Base-by-base conservation (phyloP, 2,329 filamentous ascomycete species). In the Microsporum ferrugineum region DNA sequence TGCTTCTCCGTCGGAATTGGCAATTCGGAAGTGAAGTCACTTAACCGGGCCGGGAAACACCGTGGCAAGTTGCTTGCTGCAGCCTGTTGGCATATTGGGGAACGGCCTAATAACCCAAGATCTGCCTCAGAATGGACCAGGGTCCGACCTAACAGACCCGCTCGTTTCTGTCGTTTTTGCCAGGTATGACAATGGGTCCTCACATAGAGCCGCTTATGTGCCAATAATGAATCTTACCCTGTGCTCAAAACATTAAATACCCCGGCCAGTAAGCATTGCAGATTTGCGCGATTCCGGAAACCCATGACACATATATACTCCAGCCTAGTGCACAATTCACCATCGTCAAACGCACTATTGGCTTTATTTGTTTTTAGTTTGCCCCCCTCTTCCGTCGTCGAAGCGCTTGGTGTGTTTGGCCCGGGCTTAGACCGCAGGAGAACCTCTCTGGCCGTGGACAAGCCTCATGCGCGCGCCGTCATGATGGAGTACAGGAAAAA, bases 271-370 rank as follows among this genome's bases (percentile, higher is more conserved):
- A 34, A 57, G 55, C 34, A 34, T 57, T 43, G 55, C 38, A 41
- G 55, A 57, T 57, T 57, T 57, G 55, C 55, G 55, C 55, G 55
- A 57, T 57, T 57, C 55, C 55, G 55, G 38, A 39, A 57, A 39
- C 38, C 34, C 34, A 57, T 57, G 55, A 57, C 55, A 57, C 55
- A 57, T 39, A 57, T 57, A 39, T 57, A 43, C 55, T 43, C 33
- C 33, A 57, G 55, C 31, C 55, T 57, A 43, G 55, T 39, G 55
- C 55, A 57, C 55, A 57, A 57, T 57, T 43, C 33, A 57, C 33
- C 55, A 57, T 57, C n/a, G 10, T 57, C 55, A 57, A 53, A 53
- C 49, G 49, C 49, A 53, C 49, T 53, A 53, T 53, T 53, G 49
- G 27, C 49, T 53, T 53, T 53, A 53, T 53, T 53, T 53, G 49